Evolutionary conservation across 169 alveolate genomes (phyloP), one percentile per base, ranked within the genome.

Genomic region (Cryptosporidium ubiquitum): DNA sequence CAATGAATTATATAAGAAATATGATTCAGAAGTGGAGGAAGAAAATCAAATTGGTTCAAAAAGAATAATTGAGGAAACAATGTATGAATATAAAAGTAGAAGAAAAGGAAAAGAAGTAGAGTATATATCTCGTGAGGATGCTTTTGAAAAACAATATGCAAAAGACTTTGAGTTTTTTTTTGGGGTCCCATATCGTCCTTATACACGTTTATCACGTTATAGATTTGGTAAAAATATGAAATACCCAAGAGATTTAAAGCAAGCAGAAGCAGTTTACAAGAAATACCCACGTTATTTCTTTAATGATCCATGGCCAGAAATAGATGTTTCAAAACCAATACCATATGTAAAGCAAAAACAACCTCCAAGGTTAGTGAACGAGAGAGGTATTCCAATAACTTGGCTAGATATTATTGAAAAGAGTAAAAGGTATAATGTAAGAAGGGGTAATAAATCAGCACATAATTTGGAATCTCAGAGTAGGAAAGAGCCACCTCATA

Each of bases 241-340:
- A 49, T 64, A 58, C 39, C 89, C 89, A 20, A 40, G 73, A 58
- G 89, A 79, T 58, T 64, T 58, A 58, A 61, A 61, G 20, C 89
- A 79, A 49, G 69, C 31, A 31, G 47, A 79, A 16, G 73, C 89
- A 9, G 68, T 61, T 26, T 79, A 79, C 23, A 64, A 58, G 16
- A 79, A 58, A 31, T 42, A 79, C 39, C 89, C 73, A 37, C 55
- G 89, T 5, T 64, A 61, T 79, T 31, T 79, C n/a, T 61, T 61
- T 58, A 79, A 79, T 40, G 89, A 79, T 61, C 89, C 89, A 4
- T 79, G 89, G 89, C 89, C 89, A 79, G 79, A 79, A n/a, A 79
- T 79, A 79, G 89, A 79, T 79, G 75, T 79, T 26, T 23, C 66
- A 16, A 79, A 61, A 18, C 89, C 89, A 61, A 79, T 79, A 79